Evolutionary conservation across 148 eudicot species (phyloP).

Genomic region (Drosera capensis): DNA sequence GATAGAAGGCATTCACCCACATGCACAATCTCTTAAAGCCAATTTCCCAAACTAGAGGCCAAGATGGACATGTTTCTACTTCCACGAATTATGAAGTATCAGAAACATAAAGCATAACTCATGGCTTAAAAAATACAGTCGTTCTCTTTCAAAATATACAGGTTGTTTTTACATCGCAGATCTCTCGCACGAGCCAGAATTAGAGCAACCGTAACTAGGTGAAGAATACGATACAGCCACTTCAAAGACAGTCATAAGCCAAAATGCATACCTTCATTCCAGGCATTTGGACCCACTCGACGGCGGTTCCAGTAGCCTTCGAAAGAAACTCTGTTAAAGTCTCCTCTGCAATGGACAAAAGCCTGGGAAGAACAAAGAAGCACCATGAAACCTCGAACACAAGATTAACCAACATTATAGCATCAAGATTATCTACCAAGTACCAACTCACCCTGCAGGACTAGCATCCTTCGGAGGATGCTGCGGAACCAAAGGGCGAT

Average conservation of each 20-base stretch:
- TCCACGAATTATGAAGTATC: not conserved
- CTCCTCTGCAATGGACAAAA: conserved; percentile 98
- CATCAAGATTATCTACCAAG: not conserved
- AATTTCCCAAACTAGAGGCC: no score
- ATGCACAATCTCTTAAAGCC: no score
- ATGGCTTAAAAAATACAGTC: no score
- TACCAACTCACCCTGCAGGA: conserved; percentile 3
- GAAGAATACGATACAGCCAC: not conserved
- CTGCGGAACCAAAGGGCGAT: conserved; percentile 6
- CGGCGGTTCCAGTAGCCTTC: conserved; percentile 98
- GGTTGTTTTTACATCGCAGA: no score
- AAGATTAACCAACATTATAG: no score
- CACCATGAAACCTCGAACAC: no score
- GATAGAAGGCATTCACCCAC: not conserved
- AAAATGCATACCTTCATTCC: conserved; percentile 74
- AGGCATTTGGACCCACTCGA: conserved; percentile 99
- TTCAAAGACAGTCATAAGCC: not conserved
- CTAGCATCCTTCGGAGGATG: conserved; percentile 2
- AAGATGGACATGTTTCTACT: no score
- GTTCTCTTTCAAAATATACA: no score
- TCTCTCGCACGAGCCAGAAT: no score
- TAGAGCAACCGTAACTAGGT: no score
- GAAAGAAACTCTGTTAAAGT: conserved; percentile 99
- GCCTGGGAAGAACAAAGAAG: conserved; percentile 35
- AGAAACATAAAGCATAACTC: no score